Base-by-base conservation (phyloP, 495 filamentous ascomycete genomes). In the Chaetomium fimeti region DNA sequence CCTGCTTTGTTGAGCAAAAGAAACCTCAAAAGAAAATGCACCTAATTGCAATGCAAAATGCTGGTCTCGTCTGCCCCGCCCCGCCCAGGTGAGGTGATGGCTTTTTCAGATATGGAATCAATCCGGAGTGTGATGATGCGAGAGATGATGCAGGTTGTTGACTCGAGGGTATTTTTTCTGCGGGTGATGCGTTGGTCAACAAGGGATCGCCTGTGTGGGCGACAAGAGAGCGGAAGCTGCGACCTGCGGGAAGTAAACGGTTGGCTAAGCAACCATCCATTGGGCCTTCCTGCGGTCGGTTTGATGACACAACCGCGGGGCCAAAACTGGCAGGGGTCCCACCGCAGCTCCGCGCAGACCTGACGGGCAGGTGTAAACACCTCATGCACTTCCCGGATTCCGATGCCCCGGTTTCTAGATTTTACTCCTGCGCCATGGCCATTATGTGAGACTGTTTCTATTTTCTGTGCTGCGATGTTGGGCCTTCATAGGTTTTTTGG, bases 221-320 rank as follows among this genome's bases (percentile, higher is more conserved):
- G 57, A 57, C 28, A 36, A 36, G 58, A 29, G 55, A 63, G 36
- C 49, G 38, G 59, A 49, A 56, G 57, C 56, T 61, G 61, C 65
- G 48, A n/a, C 48, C 47, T 52, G 62, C 59, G 38, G 56, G 27
- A 67, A 68, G 73, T 75, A 74, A 74, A 75, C 73, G 62, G 73
- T 75, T 65, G 72, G 43, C 73, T 16, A 65, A 72, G 72, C 73
- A 75, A 75, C 73, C 40, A 54, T 60, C 67, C 69, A 64, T 36
- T 66, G 36, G 27, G n/a, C 40, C 48, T 60, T 68, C 69, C 66
- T 66, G 36, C 43, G 15, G 59, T 56, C 42, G 64, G 13, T 38
- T 40, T 40, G 66, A 70, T 71, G 67, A 70, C 69, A 72, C 68
- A 67, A 72, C 43, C 62, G 69, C 63, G 57, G 60, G 66, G 66